Evolutionary conservation across 371 early-diverging fungal species (phyloP).

Genomic region (Mucor ambiguus): DNA sequence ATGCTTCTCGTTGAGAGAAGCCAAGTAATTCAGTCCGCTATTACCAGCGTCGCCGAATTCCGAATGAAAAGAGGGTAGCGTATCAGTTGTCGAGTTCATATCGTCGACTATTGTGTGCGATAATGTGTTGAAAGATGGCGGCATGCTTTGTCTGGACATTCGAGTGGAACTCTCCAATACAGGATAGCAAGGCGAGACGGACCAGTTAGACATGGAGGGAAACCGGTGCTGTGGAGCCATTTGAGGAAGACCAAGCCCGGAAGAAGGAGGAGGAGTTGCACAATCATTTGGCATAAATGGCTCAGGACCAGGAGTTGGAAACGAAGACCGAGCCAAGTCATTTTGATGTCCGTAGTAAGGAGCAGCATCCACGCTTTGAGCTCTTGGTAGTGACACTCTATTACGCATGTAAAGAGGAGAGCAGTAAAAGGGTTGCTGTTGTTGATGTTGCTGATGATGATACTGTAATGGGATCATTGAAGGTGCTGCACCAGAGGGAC

Average conservation of each 20-base stretch:
- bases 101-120: not conserved
- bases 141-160: constrained; percentile 36
- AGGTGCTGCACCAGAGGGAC: not conserved
- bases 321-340: constrained; percentile 6
- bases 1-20: not conserved
- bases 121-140: constrained; percentile 22
- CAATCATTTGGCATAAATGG: not conserved
- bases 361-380: constrained; percentile 47
- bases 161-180: not conserved
- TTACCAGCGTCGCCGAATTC: not conserved
- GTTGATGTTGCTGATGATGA: not conserved
- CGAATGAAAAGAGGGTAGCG: not conserved
- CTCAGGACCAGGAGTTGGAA: constrained; percentile 15
- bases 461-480: not conserved
- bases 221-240: not conserved
- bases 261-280: constrained; percentile 27
- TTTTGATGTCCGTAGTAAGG: not conserved
- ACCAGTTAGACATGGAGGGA: constrained; percentile 13
- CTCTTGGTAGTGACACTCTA: constrained; percentile 16
- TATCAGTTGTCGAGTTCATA: not conserved
- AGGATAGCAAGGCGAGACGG: not conserved
- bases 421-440: constrained; percentile 15
- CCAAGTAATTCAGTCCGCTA: not conserved
- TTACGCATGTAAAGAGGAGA: constrained; percentile 14
- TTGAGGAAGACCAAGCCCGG: not conserved